Evolutionary conservation across 2,329 filamentous ascomycete genomes (phyloP).

Genomic region (Calonectria honghensis): DNA sequence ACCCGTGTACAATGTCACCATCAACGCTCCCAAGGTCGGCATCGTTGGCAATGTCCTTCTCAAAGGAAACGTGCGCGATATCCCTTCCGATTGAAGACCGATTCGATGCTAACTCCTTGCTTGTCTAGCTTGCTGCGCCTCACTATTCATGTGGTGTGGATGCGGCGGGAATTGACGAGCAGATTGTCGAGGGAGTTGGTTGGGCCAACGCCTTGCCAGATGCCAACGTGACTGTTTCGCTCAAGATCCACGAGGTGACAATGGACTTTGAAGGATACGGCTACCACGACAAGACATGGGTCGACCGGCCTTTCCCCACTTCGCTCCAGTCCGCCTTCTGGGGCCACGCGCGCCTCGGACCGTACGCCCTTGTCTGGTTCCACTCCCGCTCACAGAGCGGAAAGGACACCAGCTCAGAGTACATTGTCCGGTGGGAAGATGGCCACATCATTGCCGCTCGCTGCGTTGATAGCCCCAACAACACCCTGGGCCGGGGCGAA

Average conservation of each 20-base stretch:
- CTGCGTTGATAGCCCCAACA: slow-evolving; percentile 8
- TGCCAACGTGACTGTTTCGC: not conserved
- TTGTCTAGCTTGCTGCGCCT: not conserved
- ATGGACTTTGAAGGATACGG: slow-evolving; percentile 8
- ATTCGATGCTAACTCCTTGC: not conserved
- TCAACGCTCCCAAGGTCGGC: slow-evolving; percentile 4
- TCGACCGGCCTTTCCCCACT: not conserved
- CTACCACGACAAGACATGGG: slow-evolving; percentile 9
- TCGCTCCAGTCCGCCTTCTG: slow-evolving; percentile 11
- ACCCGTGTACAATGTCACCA: not conserved
- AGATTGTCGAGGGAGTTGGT: not conserved
- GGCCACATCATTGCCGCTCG: slow-evolving; percentile 10
- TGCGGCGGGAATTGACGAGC: not conserved
- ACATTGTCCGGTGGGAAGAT: not conserved
- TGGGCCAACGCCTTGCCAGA: slow-evolving; percentile 14
- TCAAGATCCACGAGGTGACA: not conserved
- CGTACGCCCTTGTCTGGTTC: not conserved
- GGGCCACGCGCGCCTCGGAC: slow-evolving; percentile 3
- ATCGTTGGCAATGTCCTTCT: not conserved
- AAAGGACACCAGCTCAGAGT: not conserved
- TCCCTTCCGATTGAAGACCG: too few relatives aligned
- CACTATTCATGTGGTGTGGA: not conserved
- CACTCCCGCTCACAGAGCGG: not conserved
- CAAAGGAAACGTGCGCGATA: not conserved
- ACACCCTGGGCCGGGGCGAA: slow-evolving; percentile 4